These are phyloP conservation scores for Apophysomyces elegans DNA, from an alignment of 371 early-diverging fungal genomes.

Conservation along the genomic window DNA sequence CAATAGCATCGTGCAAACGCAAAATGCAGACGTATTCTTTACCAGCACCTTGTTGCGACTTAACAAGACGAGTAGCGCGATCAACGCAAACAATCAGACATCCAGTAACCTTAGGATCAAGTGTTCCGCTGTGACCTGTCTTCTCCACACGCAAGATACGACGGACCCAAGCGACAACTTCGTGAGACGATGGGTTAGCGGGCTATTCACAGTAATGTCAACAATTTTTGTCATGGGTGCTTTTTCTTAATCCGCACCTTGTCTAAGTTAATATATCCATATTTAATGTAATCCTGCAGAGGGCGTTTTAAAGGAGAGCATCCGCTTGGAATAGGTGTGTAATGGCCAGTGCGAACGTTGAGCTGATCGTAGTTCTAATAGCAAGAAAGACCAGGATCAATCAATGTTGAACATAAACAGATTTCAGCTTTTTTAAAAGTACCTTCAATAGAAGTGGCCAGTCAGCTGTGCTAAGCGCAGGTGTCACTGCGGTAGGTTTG, in stretches of 20 bases:
- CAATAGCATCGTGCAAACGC: slow-evolving; percentile 93
- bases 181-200: slow-evolving; percentile 99
- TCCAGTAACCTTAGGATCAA: slow-evolving; percentile 99
- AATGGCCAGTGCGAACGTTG: slow-evolving; percentile 96
- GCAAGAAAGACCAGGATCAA: neutral
- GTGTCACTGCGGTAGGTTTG: slow-evolving; percentile 77
- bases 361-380: slow-evolving; percentile 96
- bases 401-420: neutral
- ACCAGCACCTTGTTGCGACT: slow-evolving; percentile 99
- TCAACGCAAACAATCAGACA: slow-evolving; percentile 99
- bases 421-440: neutral
- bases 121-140: slow-evolving; percentile 99
- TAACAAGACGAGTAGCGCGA: slow-evolving; percentile 98
- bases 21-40: slow-evolving; percentile 99
- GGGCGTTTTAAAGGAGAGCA: slow-evolving; percentile 96
- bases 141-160: slow-evolving; percentile 98
- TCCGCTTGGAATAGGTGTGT: slow-evolving; percentile 97
- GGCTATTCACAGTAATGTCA: slow-evolving; percentile 81
- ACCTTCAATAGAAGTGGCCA: slow-evolving; percentile 98
- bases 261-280: slow-evolving; percentile 97
- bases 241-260: slow-evolving; percentile 33
- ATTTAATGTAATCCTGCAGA: slow-evolving; percentile 91
- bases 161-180: slow-evolving; percentile 99
- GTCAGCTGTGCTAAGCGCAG: slow-evolving; percentile 87
- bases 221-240: neutral